Evolutionary conservation across 2,329 filamentous ascomycete species (phyloP), one percentile per base, ranked within the genome.

Genomic region (Claviceps digitariae): DNA sequence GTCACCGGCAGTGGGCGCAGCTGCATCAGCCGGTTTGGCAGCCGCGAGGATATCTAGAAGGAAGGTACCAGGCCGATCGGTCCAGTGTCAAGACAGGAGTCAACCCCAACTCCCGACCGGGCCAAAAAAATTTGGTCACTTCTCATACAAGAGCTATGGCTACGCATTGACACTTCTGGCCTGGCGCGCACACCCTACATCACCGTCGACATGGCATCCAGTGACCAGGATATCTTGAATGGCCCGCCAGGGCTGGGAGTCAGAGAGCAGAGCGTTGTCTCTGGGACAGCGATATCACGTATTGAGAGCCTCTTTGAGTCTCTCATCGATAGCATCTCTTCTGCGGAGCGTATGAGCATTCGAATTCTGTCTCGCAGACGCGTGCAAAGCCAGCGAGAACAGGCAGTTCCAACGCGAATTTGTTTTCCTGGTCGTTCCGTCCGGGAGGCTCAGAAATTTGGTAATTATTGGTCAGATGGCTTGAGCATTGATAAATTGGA

Each of bases 371-470:
- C 60, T 1, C 62, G 61, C 36, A 61, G 60, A 52, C 55, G 43
- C 25, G 25, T 54, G 13, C 48, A 53, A 8, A 43, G 41, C 17
- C 56, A 55, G 20, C 52, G 48, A n/a, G 25, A 41, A 12, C 49
- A 21, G 3, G 31, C 6, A 52, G 50, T 27, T 51, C 56, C 43
- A 46, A 54, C 17, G 17, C 53, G 53, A 7, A 54, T 73, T 27
- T 57, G 53, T 0, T 81, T 81, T 56, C 78, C 78, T 0, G 77
- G 74, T 2, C 68, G 69, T 29, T 74, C 62, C 2, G 59, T 66
- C 1, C 62, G 68, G 5, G 78, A 82, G 59, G 72, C 70, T 8
- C 71, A 66, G 58, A 78, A 74, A 50, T 81, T 82, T 58, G 68
- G 78, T 81, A 57, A 23, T 51, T 81, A 57, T 21, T 52, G 46